Base-by-base conservation (phyloP, 495 filamentous ascomycete species). In the Tuber brumale region DNA sequence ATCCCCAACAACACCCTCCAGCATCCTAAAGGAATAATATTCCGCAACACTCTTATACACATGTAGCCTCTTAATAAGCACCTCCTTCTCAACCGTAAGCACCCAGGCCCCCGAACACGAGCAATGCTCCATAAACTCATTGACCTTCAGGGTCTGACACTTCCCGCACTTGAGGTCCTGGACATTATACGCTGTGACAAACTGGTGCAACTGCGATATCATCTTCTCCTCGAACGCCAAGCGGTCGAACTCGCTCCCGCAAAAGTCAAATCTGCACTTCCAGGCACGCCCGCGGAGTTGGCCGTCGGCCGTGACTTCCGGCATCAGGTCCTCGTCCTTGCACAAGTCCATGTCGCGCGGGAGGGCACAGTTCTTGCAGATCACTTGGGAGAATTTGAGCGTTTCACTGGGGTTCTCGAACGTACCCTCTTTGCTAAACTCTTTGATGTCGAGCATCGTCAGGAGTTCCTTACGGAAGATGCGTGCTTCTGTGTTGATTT, bases 51-150 rank as follows among this genome's bases (percentile, higher is more conserved):
- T 90, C 77, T 86, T 87, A 81, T 92, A 88, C 27, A 97, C 92
- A 71, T 84, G 86, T 76, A 98, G 78, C 82, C 85, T 86, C 82
- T 87, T 89, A 77, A 89, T 80, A 37, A 94, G 86, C 51, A 92
- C 92, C n/a, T 88, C 90, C 79, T 88, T 87, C 82, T 91, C 87
- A 73, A 94, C 85, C 41, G 89, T 94, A 76, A 89, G 88, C 23
- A 85, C 87, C 95, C 95, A 99, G 69, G 85, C 87, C 10, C 96
- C 95, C 71, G 92, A 91, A 85, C 95, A 99, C 41, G 91, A 91
- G 84, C 95, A 99, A 85, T 98, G 95, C 84, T 98, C 95, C 90
- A 94, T 92, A 82, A 98, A 96, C 80, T 97, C 95, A 85, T 95
- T 97, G 61, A 92, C 87, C 84, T 94, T 87, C 46, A 93, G 78